Base-by-base conservation (phyloP, 805 yeast species). In the Tetrapisispora phaffii region DNA sequence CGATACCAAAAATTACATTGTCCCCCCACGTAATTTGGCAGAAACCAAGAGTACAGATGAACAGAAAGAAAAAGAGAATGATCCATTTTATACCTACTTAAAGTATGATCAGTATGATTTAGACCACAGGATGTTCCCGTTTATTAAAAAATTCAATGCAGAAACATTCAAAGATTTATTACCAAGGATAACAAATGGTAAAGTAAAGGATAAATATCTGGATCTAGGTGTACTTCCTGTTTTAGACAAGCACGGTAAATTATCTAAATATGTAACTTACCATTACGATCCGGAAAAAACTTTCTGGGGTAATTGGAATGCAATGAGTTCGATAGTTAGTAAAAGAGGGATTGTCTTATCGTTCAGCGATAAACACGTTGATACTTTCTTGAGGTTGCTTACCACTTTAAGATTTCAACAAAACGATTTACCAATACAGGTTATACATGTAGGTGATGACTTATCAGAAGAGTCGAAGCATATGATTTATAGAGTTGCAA, bases 351-450 rank as follows among this genome's bases (percentile, higher is more conserved):
- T 57, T 33, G 50, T 54, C 4, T 20, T 54, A 33, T 44, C 50
- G 38, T 48, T 51, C 16, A 50, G 48, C 10, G 68, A 68, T 45
- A 44, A 42, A 3, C 66, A 64, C 44, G 50, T 62, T 5, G 50
- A 52, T 9, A 53, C 63, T 12, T 51, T 68, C 15, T 42, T 60
- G 2, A 54, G 58, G 8, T 41, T 68, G 16, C 60, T 84, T 34
- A 71, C 74, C 1, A 57, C 75, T 37, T 53, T 70, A 19, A 56
- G 74, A 31, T 62, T 59, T 16, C 44, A 56, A 10, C 60, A 62
- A 1, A 72, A 70, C 51, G 47, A 41, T 12, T 51, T 68, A 23
- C 76, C 76, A 5, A 66, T 72, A 32, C 70, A 72, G 56, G 49
- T 72, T 7, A 55, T 72, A n/a, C 64, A 59, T 41, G 60, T 61